A percentile compares a stretch with the other conserved stretches of the same genome.
Evolutionary conservation across 2,329 filamentous ascomycete species (phyloP).

Genomic region (Fusarium sp.): DNA sequence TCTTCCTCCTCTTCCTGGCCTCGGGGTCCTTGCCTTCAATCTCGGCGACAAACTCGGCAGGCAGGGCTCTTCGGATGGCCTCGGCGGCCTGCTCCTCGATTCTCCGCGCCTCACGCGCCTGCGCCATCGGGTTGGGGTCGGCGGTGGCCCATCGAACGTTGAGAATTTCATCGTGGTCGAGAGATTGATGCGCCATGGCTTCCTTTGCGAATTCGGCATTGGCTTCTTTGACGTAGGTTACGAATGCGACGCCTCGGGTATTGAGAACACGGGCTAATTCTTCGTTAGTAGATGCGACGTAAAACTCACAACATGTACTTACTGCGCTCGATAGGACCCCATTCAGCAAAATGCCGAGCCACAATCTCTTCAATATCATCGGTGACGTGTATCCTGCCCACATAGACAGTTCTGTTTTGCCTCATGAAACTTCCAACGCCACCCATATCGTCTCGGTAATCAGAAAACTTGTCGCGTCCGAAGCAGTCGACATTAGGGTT

Average conservation of each 20-base stretch:
- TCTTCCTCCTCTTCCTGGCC: slow-evolving; percentile 86
- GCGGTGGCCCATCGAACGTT: slow-evolving; percentile 98
- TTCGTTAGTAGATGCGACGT: slow-evolving; percentile 18
- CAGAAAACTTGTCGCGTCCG: slow-evolving; percentile 84
- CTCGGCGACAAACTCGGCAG: slow-evolving; percentile 91
- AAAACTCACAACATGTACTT: slow-evolving; percentile 36
- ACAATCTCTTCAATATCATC: slow-evolving; percentile 98
- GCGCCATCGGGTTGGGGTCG: slow-evolving; percentile 94
- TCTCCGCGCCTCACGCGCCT: slow-evolving; percentile 87
- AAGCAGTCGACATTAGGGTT: slow-evolving; percentile 97
- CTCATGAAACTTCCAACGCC: slow-evolving; percentile 94
- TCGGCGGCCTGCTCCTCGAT: slow-evolving; percentile 98
- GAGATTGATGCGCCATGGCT: slow-evolving; percentile 92
- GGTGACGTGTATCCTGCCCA: slow-evolving; percentile 92
- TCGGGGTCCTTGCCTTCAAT: slow-evolving; percentile 92
- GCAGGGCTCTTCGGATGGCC: slow-evolving; percentile 87
- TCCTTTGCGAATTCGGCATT: slow-evolving; percentile 94
- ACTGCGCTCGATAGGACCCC: slow-evolving; percentile 89
- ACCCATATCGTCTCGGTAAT: slow-evolving; percentile 98
- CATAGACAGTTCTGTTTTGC: slow-evolving; percentile 93
- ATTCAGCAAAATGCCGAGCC: slow-evolving; percentile 94
- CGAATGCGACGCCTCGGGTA: slow-evolving; percentile 89
- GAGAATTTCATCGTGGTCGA: slow-evolving; percentile 92
- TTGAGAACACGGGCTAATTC: slow-evolving; percentile 80
- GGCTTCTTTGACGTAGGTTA: slow-evolving; percentile 92